Base-by-base conservation (phyloP, 192 early-diverging fungal genomes). In the Coemansia sp. region DNA sequence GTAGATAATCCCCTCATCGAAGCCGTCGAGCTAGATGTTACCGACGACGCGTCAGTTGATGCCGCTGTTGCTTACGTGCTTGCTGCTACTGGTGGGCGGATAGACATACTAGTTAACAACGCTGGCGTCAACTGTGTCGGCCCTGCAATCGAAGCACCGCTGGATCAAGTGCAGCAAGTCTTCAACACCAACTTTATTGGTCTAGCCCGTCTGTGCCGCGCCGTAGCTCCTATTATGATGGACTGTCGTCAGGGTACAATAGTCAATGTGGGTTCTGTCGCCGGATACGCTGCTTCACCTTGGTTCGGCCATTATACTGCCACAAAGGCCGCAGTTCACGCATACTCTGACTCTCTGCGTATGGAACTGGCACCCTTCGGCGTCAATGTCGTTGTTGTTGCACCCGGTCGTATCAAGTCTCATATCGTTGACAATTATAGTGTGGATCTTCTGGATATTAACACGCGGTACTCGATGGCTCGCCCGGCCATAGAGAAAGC, bases 101-200 rank as follows among this genome's bases (percentile, higher is more conserved):
- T 86, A 84, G 90, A 93, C 66, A 82, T 93, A 22, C 62, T 93
- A 15, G 80, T 93, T n/a, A 93, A 93, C 73, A 93, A 93, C 71
- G 92, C 92, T 0, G 92, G 90, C 24, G 72, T 70, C 20, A 76
- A 77, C 70, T 89, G 75, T 81, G 67, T 83, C 4, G 86, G 85
- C 15, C 81, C 87, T 11, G 65, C 81, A 18, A 53, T 83, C 20
- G 84, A 87, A 46, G 80, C 81, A 8, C 69, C 82, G 29, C 31
- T 84, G 2, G 72, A 75, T 24, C 44, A 53, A 5, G 86, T 78
- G 2, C 80, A 78, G 8, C 71, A 69, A 38, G 65, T 83, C 40
- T 82, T 90, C n/a, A 86, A 92, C 15, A 88, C 87, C 40, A 92
- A 92, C 66, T 75, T 92, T 1, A 66, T 89, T 49, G 90, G 88